Percentiles rank a stretch among this genome's conserved stretches.
phyloP scores from a whole-genome alignment of 2,329 filamentous ascomycete genomes.

The Ceratocystis albifundus region DNA sequence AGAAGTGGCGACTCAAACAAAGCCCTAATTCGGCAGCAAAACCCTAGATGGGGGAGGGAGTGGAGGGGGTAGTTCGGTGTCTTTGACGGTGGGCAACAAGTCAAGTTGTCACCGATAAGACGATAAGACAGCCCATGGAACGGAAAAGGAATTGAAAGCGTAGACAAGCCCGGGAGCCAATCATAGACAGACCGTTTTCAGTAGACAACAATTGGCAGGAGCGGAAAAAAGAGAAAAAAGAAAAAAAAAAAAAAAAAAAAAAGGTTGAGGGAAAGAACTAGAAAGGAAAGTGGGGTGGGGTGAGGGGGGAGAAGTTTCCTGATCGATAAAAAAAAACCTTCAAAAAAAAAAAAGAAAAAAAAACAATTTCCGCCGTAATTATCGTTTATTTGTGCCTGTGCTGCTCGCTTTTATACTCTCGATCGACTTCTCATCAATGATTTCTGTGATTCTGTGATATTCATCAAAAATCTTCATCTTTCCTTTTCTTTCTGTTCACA shows the following conservation, averaged over 20 bases:
- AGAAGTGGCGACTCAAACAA: too few relatives aligned
- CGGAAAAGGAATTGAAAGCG: too few relatives aligned
- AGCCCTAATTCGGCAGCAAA: too few relatives aligned
- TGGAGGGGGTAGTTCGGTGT: too few relatives aligned
- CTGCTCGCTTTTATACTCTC: slow-evolving; percentile 2
- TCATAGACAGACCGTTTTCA: too few relatives aligned
- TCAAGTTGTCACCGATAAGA: too few relatives aligned
- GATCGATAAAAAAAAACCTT: background rate
- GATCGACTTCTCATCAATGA: slow-evolving; percentile 1
- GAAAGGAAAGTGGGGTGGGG: background rate
- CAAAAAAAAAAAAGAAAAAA: background rate
- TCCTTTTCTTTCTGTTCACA: background rate
- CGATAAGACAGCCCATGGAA: too few relatives aligned
- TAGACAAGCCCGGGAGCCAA: too few relatives aligned
- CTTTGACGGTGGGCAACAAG: too few relatives aligned
- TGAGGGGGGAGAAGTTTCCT: background rate
- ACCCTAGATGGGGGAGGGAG: too few relatives aligned
- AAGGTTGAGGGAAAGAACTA: background rate
- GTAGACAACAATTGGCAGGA: background rate
- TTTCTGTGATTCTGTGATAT: background rate
- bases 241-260: too few relatives aligned
- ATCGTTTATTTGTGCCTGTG: background rate
- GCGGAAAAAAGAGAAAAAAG: too few relatives aligned
- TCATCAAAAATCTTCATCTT: background rate
- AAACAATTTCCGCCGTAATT: background rate